Evolutionary conservation across 805 yeast species (phyloP).

Genomic region (Cyberlindnera maritima): DNA sequence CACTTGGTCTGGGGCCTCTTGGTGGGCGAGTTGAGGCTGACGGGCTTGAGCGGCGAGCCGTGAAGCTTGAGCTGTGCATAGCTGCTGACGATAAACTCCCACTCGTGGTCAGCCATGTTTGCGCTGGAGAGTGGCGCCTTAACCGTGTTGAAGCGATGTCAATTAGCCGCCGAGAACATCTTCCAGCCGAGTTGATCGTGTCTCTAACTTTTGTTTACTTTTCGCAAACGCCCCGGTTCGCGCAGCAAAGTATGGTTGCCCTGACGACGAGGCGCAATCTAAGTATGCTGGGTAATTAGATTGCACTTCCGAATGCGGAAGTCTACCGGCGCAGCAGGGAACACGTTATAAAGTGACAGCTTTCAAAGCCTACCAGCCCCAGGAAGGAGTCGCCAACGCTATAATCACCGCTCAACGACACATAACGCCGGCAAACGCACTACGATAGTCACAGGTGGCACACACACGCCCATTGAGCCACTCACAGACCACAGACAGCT

Average conservation of each 20-base stretch:
- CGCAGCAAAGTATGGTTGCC: background rate
- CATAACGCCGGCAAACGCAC: background rate
- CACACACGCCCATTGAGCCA: background rate
- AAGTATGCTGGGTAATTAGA: background rate
- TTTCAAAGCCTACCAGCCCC: background rate
- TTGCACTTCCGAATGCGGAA: conserved; percentile 12
- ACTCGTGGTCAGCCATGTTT: conserved; percentile 10
- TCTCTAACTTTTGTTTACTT: conserved; percentile 2
- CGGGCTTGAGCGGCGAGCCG: conserved; percentile 22
- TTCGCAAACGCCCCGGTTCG: background rate
- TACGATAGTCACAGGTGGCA: background rate
- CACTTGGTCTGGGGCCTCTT: conserved; percentile 13
- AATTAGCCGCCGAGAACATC: background rate
- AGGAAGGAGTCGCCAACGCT: background rate
- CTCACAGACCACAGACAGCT: too few species aligned
- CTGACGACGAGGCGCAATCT: background rate
- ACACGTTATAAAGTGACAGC: background rate
- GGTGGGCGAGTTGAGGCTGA: conserved; percentile 25
- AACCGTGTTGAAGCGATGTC: background rate
- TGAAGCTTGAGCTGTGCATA: conserved; percentile 22
- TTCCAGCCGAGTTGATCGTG: background rate
- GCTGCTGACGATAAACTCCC: conserved; percentile 25
- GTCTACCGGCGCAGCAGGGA: conserved; percentile 7
- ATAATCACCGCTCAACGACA: background rate
- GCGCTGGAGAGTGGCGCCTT: background rate